phyloP scores from a whole-genome alignment of 805 yeast species.

The Sugiyamaella qingdaonensis region DNA sequence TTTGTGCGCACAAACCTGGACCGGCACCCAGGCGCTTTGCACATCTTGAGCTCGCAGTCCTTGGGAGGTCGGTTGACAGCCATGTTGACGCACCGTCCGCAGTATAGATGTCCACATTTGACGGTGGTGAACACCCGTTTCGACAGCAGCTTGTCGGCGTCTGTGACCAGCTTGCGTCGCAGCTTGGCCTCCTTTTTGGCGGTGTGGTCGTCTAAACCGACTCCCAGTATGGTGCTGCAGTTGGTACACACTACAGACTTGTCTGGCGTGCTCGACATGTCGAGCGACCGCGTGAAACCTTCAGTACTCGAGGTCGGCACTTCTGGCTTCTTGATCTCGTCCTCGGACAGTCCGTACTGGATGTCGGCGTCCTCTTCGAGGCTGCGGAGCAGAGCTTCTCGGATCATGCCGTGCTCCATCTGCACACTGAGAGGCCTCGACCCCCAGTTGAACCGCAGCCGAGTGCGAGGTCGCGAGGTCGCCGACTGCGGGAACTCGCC shows the following conservation, averaged over 20 bases:
- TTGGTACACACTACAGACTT: conserved; percentile 47
- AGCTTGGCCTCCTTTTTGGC: neutral
- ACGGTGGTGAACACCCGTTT: conserved; percentile 56
- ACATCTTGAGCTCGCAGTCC: conserved; percentile 11
- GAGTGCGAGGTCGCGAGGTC: neutral
- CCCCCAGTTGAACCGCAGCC: neutral
- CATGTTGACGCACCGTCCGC: conserved; percentile 77
- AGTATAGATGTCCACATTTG: conserved; percentile 77
- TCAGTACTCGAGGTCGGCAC: conserved; percentile 4
- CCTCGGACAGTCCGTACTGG: neutral
- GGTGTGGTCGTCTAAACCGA: conserved; percentile 44
- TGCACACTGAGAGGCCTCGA: neutral
- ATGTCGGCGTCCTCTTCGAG: conserved; percentile 1
- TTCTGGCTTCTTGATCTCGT: conserved; percentile 7
- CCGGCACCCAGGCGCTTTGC: conserved; percentile 18
- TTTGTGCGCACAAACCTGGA: conserved; percentile 9
- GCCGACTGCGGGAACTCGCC: neutral
- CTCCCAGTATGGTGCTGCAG: conserved; percentile 71
- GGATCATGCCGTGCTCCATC: neutral
- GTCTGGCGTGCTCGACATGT: conserved; percentile 21
- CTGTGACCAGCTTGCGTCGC: conserved; percentile 35
- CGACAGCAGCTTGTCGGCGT: conserved; percentile 56
- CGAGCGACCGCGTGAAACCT: conserved; percentile 12
- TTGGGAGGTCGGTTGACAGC: conserved; percentile 34
- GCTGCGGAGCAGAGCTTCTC: conserved; percentile 2